A percentile compares a stretch with the other conserved stretches of the same genome.
phyloP scores from a whole-genome alignment of 2,329 filamentous ascomycete species.

The Penicillium sp. region DNA sequence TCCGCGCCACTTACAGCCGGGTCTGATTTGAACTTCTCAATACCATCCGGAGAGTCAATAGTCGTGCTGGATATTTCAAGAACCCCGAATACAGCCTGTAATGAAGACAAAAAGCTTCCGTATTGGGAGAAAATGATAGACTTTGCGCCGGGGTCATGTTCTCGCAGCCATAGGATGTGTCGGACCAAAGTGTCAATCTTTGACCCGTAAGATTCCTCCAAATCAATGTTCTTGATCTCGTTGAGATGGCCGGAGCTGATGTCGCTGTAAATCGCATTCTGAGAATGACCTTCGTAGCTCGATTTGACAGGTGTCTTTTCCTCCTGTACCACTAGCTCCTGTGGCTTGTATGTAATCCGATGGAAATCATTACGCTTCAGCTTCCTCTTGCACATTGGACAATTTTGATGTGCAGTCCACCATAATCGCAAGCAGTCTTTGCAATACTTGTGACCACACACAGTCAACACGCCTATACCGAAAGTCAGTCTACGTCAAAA shows the following conservation, averaged over 20 bases:
- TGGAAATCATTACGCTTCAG: constrained; percentile 63
- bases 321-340: constrained; percentile 60
- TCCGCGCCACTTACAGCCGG: constrained; percentile 39
- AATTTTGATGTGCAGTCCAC: constrained; percentile 65
- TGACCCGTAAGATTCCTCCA: constrained; percentile 68
- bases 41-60: constrained; percentile 60
- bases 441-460: constrained; percentile 88
- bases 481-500: constrained; percentile 3
- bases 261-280: constrained; percentile 62
- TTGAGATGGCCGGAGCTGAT: constrained; percentile 63
- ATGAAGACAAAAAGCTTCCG: constrained; percentile 66
- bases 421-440: constrained; percentile 75
- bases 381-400: constrained; percentile 71
- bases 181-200: constrained; percentile 78
- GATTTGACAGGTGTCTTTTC: constrained; percentile 29
- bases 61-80: constrained; percentile 66
- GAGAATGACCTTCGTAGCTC: constrained; percentile 25
- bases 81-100: constrained; percentile 59
- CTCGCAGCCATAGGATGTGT: constrained; percentile 76
- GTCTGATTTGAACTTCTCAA: constrained; percentile 67
- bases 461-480: constrained; percentile 46
- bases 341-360: constrained; percentile 73
- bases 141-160: constrained; percentile 77
- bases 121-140: constrained; percentile 93
- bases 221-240: constrained; percentile 72